Evolutionary conservation across 2,329 filamentous ascomycete species (phyloP).

Genomic region (Diplodia intermedia): DNA sequence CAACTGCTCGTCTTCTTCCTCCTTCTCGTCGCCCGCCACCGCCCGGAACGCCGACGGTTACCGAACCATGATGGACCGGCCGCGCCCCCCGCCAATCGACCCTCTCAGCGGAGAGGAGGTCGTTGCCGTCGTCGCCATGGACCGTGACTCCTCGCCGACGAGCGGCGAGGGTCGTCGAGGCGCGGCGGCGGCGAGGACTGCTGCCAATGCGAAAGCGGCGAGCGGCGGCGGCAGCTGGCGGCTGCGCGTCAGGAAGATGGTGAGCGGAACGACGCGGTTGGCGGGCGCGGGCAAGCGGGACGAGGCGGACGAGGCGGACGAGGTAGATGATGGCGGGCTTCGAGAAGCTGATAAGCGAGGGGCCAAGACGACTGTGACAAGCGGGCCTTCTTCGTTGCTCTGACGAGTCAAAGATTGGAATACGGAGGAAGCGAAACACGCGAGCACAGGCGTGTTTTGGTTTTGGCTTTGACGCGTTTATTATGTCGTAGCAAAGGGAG

Average conservation of each 20-base stretch:
- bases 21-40: background rate
- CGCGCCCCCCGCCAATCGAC: constrained; percentile 6
- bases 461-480: background rate
- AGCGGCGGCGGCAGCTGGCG: background rate
- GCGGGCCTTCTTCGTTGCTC: background rate
- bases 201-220: background rate
- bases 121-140: background rate
- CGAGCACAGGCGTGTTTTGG: constrained; percentile 16
- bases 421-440: background rate
- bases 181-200: background rate
- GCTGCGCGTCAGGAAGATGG: constrained; percentile 14
- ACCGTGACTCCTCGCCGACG: background rate
- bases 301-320: background rate
- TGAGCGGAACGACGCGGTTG: constrained; percentile 10
- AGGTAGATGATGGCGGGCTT: background rate
- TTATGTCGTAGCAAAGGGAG: background rate
- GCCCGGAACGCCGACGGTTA: background rate
- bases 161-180: background rate
- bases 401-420: background rate
- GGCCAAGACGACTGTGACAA: background rate
- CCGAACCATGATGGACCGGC: background rate
- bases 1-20: background rate
- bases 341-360: constrained; percentile 1
- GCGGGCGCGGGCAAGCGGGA: background rate
- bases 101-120: constrained; percentile 10